These are phyloP conservation scores for Ganoderma sinense DNA, from an alignment of 1,284 basidiomycete genomes.

Conservation along the genomic window DNA sequence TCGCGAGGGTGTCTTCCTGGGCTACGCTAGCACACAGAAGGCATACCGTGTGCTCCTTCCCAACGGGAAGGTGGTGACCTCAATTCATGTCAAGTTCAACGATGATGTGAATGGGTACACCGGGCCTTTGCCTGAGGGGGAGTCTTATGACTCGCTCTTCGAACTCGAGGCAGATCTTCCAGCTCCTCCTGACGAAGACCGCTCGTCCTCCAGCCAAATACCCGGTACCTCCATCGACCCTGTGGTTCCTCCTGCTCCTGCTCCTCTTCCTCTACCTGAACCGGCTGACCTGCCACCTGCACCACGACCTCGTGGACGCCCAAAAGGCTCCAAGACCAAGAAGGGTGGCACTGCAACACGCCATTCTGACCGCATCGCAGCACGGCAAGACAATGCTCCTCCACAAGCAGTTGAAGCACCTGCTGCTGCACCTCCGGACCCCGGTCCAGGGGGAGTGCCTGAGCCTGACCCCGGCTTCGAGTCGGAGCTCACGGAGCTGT, in stretches of 20 bases:
- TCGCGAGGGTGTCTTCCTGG: constrained; percentile 10
- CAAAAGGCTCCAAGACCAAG: constrained; percentile 17
- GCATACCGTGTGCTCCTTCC: constrained; percentile 13
- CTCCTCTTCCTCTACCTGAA: not conserved
- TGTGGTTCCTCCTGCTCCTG: not conserved
- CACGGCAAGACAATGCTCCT: not conserved
- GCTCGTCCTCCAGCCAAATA: not conserved
- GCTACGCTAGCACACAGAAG: constrained; percentile 11
- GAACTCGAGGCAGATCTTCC: too few relatives aligned
- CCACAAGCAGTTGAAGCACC: not conserved
- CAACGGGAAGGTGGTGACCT: not conserved
- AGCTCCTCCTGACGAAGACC: not conserved
- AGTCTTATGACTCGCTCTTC: constrained; percentile 6
- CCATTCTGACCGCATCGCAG: constrained; percentile 1
- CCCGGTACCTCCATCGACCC: not conserved
- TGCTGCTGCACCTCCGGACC: not conserved
- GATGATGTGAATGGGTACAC: constrained; percentile 13
- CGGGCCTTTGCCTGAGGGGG: constrained; percentile 11
- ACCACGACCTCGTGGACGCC: constrained; percentile 10
- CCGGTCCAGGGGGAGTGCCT: constrained; percentile 7
- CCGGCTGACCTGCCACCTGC: constrained; percentile 2
- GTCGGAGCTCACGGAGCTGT: too few relatives aligned
- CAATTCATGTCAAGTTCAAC: constrained; percentile 14
- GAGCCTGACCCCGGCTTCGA: too few relatives aligned
- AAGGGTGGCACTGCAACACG: constrained; percentile 8